A percentile compares a stretch with the other conserved stretches of the same genome.
phyloP scores from a whole-genome alignment of 306 rosid genomes.

The Citrullus amarus region DNA sequence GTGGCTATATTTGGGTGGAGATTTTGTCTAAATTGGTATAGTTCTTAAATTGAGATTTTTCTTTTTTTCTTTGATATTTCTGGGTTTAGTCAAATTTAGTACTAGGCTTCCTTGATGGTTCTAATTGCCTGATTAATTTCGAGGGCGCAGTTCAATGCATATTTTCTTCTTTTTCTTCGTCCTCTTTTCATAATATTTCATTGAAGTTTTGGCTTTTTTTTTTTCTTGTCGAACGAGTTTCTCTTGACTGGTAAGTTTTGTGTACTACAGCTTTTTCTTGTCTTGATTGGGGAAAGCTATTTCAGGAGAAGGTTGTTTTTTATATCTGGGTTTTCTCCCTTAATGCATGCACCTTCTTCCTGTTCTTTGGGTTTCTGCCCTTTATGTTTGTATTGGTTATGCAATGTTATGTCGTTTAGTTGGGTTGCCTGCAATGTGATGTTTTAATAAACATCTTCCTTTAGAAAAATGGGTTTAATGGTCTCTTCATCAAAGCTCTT shows the following conservation, averaged over 20 bases:
- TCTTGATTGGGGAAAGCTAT: not conserved
- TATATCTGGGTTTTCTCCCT: not conserved
- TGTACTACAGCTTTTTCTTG: not conserved
- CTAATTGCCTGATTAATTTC: not conserved
- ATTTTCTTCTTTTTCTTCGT: not conserved
- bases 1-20: not conserved
- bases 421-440: not conserved
- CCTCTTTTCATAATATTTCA: not conserved
- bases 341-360: not conserved
- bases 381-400: not conserved
- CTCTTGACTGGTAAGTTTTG: not conserved
- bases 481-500: not conserved
- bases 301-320: not conserved
- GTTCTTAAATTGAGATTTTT: constrained; percentile 6
- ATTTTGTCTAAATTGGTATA: constrained; percentile 2
- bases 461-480: not conserved
- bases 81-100: constrained; percentile 7
- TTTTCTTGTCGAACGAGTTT: not conserved
- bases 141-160: not conserved
- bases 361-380: not conserved
- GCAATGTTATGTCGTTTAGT: not conserved
- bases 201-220: not conserved
- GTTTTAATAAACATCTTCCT: not conserved
- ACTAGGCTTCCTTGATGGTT: not conserved
- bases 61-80: not conserved